Evolutionary conservation across 768 basidiomycete genomes (phyloP), one percentile per base, ranked within the genome.

Genomic region (Rhizopogon salebrosus): DNA sequence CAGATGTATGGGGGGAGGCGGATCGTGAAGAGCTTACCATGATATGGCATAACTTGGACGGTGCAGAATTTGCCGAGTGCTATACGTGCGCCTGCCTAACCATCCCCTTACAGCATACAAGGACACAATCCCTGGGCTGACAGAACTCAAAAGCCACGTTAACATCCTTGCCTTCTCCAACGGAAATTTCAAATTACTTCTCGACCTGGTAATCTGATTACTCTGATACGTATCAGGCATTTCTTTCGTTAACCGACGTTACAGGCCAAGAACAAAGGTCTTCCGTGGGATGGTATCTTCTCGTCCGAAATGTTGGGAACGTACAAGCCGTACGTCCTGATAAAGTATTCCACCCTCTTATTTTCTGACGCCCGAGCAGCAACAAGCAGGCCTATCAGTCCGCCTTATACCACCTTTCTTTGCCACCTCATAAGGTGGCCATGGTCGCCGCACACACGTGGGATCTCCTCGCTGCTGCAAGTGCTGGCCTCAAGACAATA

Each of bases 241-340:
- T 31, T 37, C 14, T 20, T 11, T 14, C 24, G 11, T 37, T 48
- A 18, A 59, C 26, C 11, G 23, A 2, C 14, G 13, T 3, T 23
- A 22, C 48, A 85, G 84, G 83, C 85, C 1, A 86, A 82, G 64
- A 66, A 78, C 51, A 79, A 82, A 2, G 70, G 75, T 16, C 67
- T 87, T 3, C 84, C 84, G 0, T 86, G 82, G 84, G 84, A 87
- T 52, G 71, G 73, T 1, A 66, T 87, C 20, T 75, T 88, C 51
- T 84, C 84, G 1, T 69, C 77, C 1, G 82, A 84, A 51, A 66
- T 87, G 16, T 82, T 86, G 45, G 70, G 72, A 8, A 76, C 78
- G 0, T 87, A 78, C 71, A 87, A 88, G 61, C 83, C 85, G 85
- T 86, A 40, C 36, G 80, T 67, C 6, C 24, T 6, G n/a, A 26